phyloP scores from a whole-genome alignment of 768 basidiomycete genomes.

The Rubroboletus pulcherrimus region DNA sequence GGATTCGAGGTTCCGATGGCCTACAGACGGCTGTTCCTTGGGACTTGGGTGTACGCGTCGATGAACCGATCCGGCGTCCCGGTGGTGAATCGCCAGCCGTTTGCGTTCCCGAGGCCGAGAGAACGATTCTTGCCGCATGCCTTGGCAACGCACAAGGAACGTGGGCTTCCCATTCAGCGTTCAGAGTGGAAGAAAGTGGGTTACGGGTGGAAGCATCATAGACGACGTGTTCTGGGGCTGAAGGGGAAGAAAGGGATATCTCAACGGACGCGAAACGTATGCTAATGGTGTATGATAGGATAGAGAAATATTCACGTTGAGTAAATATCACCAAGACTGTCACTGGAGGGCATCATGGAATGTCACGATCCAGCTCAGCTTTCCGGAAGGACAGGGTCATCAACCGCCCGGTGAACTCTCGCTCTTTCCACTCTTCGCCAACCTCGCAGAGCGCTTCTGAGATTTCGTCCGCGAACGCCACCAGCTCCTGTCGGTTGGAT shows the following conservation, averaged over 20 bases:
- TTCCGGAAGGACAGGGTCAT: conserved; percentile 46
- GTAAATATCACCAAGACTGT: conserved; percentile 6
- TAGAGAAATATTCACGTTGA: conserved; percentile 8
- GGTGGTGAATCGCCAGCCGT: conserved; percentile 23
- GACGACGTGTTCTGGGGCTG: conserved; percentile 7
- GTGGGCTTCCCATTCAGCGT: conserved; percentile 33
- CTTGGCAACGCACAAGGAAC: conserved; percentile 29
- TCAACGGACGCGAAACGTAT: conserved; percentile 26
- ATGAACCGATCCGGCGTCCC: conserved; percentile 11
- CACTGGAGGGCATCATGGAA: conserved; percentile 3
- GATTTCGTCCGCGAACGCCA: conserved; percentile 42
- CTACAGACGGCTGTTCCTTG: conserved; percentile 39
- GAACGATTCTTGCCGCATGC: conserved; percentile 22
- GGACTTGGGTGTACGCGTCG: conserved; percentile 27
- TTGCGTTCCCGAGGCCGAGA: conserved; percentile 23
- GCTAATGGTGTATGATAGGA: conserved; percentile 23
- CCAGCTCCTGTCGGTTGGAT: conserved; percentile 39
- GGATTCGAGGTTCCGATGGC: conserved; percentile 41
- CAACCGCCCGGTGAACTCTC: conserved; percentile 36
- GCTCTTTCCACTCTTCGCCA: conserved; percentile 50
- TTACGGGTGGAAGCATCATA: conserved; percentile 17
- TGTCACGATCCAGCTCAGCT: neutral
- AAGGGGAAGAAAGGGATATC: neutral
- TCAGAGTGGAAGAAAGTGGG: conserved; percentile 23
- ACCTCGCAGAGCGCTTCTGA: conserved; percentile 43